Conservation (phyloP, 176 grass and related monocot species). For the Echinochloa phyllopogon region DNA sequence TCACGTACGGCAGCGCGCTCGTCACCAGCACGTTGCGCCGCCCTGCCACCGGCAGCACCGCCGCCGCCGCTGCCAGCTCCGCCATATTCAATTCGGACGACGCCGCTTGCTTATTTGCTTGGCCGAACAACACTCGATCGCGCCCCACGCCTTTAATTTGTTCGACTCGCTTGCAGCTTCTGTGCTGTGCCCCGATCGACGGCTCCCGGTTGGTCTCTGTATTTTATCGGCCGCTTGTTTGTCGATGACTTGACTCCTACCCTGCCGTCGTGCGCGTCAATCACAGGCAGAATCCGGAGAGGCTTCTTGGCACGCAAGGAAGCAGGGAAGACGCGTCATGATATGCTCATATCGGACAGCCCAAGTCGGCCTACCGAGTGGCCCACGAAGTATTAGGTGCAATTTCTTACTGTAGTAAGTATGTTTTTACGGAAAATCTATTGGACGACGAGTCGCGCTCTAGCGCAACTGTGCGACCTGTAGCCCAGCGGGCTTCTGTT, state of each 20-base stretch:
- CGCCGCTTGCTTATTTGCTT: not conserved
- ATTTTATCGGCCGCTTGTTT: conserved; percentile 1
- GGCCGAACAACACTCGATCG: not conserved
- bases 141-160: not conserved
- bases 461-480: too few relatives aligned
- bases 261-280: not conserved
- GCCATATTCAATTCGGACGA: not conserved
- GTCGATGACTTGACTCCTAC: not conserved
- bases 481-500: too few relatives aligned
- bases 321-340: not conserved
- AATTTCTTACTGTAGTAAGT: too few relatives aligned
- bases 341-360: too few relatives aligned
- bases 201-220: not conserved
- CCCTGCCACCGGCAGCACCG: conserved; percentile 41
- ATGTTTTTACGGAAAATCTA: too few relatives aligned
- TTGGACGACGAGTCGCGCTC: too few relatives aligned
- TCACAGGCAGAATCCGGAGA: not conserved
- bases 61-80: not conserved
- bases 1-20: conserved; percentile 59
- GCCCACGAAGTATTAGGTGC: too few relatives aligned
- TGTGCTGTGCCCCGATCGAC: not conserved
- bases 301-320: conserved; percentile 28
- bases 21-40: conserved; percentile 59
- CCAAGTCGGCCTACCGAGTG: too few relatives aligned
- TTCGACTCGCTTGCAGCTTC: not conserved